phyloP scores from a whole-genome alignment of 768 basidiomycete genomes.

The Calvatia gigantea region DNA sequence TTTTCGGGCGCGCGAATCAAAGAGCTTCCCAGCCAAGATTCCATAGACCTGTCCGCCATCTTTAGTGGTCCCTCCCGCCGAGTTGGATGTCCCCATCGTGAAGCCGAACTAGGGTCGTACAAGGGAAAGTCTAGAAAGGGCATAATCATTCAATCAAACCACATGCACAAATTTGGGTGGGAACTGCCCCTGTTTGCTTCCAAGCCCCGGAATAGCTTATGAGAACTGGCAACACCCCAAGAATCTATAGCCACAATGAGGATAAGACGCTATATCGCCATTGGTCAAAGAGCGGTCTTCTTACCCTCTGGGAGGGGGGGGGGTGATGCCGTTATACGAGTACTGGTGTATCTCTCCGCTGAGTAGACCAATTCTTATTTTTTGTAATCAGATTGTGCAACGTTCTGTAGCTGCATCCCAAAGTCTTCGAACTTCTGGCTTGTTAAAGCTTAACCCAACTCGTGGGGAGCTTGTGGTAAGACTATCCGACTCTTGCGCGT shows the following conservation, averaged over 20 bases:
- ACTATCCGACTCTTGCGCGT: background rate
- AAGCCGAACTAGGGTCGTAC: background rate
- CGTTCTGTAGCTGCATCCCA: background rate
- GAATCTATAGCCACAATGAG: background rate
- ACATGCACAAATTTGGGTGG: background rate
- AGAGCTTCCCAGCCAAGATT: slow-evolving; percentile 45
- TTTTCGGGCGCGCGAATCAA: slow-evolving; percentile 40
- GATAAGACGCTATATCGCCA: background rate
- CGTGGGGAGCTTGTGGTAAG: background rate
- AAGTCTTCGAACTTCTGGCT: background rate
- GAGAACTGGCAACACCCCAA: background rate
- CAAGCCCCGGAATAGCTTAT: background rate
- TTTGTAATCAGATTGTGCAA: no score
- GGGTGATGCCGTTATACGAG: background rate
- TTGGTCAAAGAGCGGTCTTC: background rate
- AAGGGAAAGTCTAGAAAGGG: background rate
- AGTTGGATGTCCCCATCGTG: background rate
- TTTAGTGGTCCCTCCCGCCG: background rate
- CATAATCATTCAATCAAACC: background rate
- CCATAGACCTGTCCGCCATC: slow-evolving; percentile 14
- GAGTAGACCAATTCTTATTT: background rate
- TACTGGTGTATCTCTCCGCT: background rate
- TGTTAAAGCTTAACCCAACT: background rate
- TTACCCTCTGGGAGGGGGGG: background rate
- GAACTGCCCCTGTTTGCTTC: background rate